A percentile compares a stretch with the other conserved stretches of the same genome.
Conservation (phyloP, 164 flowering plant genomes). For the Kalanchoe fedtschenkoi region DNA sequence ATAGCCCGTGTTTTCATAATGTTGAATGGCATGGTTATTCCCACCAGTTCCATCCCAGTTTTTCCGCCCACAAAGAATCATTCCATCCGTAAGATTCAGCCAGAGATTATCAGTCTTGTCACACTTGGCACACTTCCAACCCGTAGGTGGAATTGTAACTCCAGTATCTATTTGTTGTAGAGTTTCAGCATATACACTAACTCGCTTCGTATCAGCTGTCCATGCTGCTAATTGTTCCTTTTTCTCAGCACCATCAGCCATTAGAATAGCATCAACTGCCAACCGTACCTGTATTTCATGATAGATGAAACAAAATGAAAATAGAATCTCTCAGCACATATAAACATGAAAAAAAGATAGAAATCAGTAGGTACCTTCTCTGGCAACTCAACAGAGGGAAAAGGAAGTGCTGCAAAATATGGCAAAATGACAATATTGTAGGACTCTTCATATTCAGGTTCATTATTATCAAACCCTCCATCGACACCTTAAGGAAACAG, state of each 20-base stretch:
- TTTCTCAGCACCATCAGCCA: constrained; percentile 78
- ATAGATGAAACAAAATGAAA: neutral
- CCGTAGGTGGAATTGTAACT: constrained; percentile 68
- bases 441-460: constrained; percentile 67
- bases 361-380: constrained; percentile 63
- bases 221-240: constrained; percentile 83
- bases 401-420: constrained; percentile 57
- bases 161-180: constrained; percentile 71
- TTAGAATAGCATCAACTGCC: constrained; percentile 76
- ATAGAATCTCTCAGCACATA: neutral
- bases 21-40: constrained; percentile 89
- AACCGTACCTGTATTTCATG: constrained; percentile 31
- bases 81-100: constrained; percentile 92
- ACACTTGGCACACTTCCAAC: constrained; percentile 92
- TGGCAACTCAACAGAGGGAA: constrained; percentile 90
- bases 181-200: constrained; percentile 59
- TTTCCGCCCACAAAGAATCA: constrained; percentile 91
- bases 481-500: constrained; percentile 55
- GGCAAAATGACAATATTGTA: constrained; percentile 71
- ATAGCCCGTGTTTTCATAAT: constrained; percentile 60
- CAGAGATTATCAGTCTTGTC: constrained; percentile 94
- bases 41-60: constrained; percentile 98
- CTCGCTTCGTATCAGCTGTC: constrained; percentile 74
- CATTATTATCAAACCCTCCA: constrained; percentile 88
- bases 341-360: no score